A percentile compares a stretch with the other conserved stretches of the same genome.
Evolutionary conservation across 2,329 filamentous ascomycete genomes (phyloP).

Genomic region (Elsinoe arachidis): DNA sequence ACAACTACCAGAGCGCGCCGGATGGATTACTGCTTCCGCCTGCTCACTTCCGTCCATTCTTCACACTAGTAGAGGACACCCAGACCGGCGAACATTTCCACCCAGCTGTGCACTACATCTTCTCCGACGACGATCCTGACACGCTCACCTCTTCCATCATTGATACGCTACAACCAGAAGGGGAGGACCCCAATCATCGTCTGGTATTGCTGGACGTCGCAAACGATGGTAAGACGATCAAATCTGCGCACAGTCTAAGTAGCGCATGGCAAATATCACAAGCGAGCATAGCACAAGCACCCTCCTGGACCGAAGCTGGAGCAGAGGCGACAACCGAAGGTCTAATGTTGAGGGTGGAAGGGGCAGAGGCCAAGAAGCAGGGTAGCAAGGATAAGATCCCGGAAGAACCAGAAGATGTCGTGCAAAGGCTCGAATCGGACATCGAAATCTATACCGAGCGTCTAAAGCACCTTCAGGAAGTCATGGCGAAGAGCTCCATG

Average conservation of each 20-base stretch:
- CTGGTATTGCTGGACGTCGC: conserved; percentile 49
- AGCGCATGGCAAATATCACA: conserved; percentile 61
- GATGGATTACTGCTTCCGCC: conserved; percentile 28
- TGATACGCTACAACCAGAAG: conserved; percentile 12
- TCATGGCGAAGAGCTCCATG: conserved; percentile 13
- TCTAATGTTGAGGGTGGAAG: conserved; percentile 51
- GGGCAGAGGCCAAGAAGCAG: conserved; percentile 6
- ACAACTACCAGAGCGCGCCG: conserved; percentile 8
- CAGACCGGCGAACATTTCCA: conserved; percentile 69
- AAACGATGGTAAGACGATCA: conserved; percentile 44
- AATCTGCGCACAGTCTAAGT: conserved; percentile 63
- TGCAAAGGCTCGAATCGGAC: conserved; percentile 15
- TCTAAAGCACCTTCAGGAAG: conserved; percentile 11
- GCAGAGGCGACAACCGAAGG: conserved; percentile 29
- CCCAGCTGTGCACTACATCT: conserved; percentile 83
- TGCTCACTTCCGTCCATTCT: conserved; percentile 65
- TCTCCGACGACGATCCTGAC: conserved; percentile 81
- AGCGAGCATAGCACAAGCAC: conserved; percentile 48
- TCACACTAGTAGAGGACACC: conserved; percentile 71
- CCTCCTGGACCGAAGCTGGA: conserved; percentile 47
- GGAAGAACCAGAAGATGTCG: conserved; percentile 11
- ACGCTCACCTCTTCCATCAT: conserved; percentile 54
- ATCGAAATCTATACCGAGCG: conserved; percentile 13
- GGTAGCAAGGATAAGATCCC: conserved; percentile 2
- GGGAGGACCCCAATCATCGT: conserved; percentile 36